Evolutionary conservation across 169 alveolate species (phyloP).

Genomic region (Sarcocystis neurona): DNA sequence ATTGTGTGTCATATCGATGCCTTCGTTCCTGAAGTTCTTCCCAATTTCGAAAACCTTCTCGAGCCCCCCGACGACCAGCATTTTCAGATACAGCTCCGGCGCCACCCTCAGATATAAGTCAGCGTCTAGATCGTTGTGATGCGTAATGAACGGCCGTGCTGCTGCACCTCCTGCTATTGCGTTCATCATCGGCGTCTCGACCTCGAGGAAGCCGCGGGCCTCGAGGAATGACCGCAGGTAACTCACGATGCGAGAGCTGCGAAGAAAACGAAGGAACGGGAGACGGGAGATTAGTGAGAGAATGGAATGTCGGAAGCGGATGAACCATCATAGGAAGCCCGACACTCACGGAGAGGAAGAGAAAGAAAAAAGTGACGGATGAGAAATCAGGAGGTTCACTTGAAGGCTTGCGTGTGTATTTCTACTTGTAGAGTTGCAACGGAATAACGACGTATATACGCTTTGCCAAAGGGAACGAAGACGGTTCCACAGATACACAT

Average conservation of each 20-base stretch:
- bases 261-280: not conserved
- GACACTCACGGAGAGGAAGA: not conserved
- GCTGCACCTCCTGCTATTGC: constrained; percentile 97
- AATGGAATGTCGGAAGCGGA: no score
- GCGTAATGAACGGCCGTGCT: constrained; percentile 98
- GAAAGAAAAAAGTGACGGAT: not conserved
- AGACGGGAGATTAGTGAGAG: no score
- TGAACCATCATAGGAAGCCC: not conserved
- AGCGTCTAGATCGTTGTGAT: constrained; percentile 95
- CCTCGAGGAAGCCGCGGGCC: constrained; percentile 93
- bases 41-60: constrained; percentile 98
- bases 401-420: no score
- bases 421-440: no score
- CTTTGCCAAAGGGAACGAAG: no score
- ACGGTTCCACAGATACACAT: no score
- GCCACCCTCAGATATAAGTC: constrained; percentile 98
- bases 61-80: constrained; percentile 94
- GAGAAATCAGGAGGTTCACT: no score
- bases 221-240: constrained; percentile 86
- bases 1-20: constrained; percentile 97
- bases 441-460: no score
- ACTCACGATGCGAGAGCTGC: constrained; percentile 81
- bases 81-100: constrained; percentile 97
- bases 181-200: constrained; percentile 99
- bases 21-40: constrained; percentile 98